Base-by-base conservation (phyloP, 2,329 filamentous ascomycete species). In the Trichoderma sp. region DNA sequence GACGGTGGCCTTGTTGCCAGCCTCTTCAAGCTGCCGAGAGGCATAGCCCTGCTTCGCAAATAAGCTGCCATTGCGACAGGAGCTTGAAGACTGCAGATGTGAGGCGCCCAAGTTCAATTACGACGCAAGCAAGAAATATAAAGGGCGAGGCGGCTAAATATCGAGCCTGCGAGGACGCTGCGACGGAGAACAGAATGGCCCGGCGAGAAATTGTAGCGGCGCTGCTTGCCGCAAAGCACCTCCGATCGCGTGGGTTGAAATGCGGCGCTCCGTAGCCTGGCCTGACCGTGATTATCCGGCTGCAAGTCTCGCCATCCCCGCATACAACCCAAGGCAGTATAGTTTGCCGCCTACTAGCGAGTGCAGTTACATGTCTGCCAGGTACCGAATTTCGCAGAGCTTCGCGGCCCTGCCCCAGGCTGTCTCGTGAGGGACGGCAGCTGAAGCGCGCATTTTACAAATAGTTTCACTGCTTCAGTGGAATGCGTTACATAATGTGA, bases 21-120 rank as follows among this genome's bases (percentile, higher is more conserved):
- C 70, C 75, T 77, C 65, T 79, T 79, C 76, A 81, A 76, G 77
- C 76, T 78, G 73, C 84, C 81, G 68, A 86, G 77, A 73, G 81
- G 81, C 76, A 83, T 80, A 74, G 83, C 81, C 71, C 83, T 82
- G 81, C 83, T 79, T 79, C 83, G 83, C 71, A 87, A 75, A 70
- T 80, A 76, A 56, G 84, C 75, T 74, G 84, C 84, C 85, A 88
- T 87, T 69, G 71, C 58, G 55, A 63, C 59, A 21, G 16, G 68
- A 59, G 58, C 66, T 31, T 27, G 24, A 59, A 56, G 31, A 19
- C 27, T 52, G 27, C 29, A 21, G 53, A 40, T 11, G 47, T 40
- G 16, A 13, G 24, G n/a, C 33, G n/a, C 49, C 21, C 19, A 27
- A 19, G 24, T 37, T 52, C 55, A 37, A 59, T 58, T 35, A 29